Percentiles rank a stretch among this genome's conserved stretches.
phyloP scores from a whole-genome alignment of 768 basidiomycete genomes.

The Boletus subparvulus region DNA sequence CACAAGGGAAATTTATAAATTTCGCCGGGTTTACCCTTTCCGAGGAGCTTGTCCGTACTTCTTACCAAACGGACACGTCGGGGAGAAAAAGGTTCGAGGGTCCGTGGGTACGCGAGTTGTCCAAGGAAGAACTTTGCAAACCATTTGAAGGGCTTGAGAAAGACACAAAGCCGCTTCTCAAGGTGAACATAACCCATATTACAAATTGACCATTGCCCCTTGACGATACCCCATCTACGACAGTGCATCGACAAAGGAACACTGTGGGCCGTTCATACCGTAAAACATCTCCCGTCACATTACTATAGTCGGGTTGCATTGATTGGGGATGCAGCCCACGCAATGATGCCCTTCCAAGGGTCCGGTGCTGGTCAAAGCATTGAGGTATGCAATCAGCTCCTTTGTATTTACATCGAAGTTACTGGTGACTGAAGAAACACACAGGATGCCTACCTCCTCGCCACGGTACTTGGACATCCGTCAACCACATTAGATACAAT shows the following conservation, averaged over 20 bases:
- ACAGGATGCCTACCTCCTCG: conserved; percentile 39
- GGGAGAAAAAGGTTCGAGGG: conserved; percentile 20
- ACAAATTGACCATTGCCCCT: background rate
- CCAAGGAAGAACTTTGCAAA: conserved; percentile 44
- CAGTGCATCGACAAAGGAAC: conserved; percentile 54
- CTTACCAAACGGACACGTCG: conserved; percentile 26
- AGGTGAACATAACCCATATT: conserved; percentile 37
- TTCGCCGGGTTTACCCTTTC: conserved; percentile 56
- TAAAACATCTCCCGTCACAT: conserved; percentile 50
- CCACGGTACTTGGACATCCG: conserved; percentile 45
- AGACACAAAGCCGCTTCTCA: conserved; percentile 55
- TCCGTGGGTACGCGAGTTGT: conserved; percentile 50
- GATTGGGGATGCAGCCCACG: conserved; percentile 44
- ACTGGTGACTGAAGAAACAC: background rate
- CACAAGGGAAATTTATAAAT: conserved; percentile 57
- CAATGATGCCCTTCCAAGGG: conserved; percentile 44
- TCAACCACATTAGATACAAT: conserved; percentile 35
- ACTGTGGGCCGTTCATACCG: conserved; percentile 64
- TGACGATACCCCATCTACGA: background rate
- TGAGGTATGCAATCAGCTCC: conserved; percentile 34
- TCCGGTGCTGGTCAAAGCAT: conserved; percentile 45
- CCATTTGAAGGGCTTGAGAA: conserved; percentile 57
- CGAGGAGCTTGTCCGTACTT: conserved; percentile 52
- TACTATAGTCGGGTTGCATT: conserved; percentile 53
- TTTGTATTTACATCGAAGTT: no score